phyloP scores from a whole-genome alignment of 768 basidiomycete species.

The Lyophyllum decastes region DNA sequence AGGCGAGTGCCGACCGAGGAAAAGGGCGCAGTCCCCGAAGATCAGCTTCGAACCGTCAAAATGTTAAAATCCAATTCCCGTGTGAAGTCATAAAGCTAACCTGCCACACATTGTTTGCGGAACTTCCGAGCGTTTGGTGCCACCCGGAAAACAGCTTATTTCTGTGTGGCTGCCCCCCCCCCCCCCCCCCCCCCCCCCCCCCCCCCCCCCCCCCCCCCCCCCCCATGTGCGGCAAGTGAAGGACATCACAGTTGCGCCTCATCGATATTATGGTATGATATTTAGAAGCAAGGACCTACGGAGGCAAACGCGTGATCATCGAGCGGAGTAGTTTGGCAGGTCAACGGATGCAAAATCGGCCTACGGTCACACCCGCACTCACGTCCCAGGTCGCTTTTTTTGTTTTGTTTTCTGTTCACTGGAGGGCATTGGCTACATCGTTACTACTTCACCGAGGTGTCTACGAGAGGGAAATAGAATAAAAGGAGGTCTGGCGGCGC shows the following conservation, averaged over 20 bases:
- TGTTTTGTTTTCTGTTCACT: background rate
- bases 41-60: conserved; percentile 18
- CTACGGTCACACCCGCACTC: background rate
- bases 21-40: conserved; percentile 6
- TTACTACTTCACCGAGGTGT: background rate
- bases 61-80: conserved; percentile 20
- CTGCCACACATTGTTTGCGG: background rate
- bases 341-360: conserved; percentile 11
- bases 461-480: background rate
- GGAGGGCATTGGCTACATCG: background rate
- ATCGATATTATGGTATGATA: conserved; percentile 1
- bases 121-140: background rate
- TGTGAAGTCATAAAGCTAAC: conserved; percentile 7
- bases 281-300: conserved; percentile 7
- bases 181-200: background rate
- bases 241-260: background rate
- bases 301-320: conserved; percentile 13
- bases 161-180: too few species aligned
- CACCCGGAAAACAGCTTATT: background rate
- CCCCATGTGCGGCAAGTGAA: background rate
- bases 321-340: background rate
- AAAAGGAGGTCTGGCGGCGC: background rate
- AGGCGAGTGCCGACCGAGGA: conserved; percentile 15
- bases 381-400: background rate
- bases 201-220: background rate